Conservation (phyloP, 2,329 filamentous ascomycete genomes). For the Diplocarpon rosae region DNA sequence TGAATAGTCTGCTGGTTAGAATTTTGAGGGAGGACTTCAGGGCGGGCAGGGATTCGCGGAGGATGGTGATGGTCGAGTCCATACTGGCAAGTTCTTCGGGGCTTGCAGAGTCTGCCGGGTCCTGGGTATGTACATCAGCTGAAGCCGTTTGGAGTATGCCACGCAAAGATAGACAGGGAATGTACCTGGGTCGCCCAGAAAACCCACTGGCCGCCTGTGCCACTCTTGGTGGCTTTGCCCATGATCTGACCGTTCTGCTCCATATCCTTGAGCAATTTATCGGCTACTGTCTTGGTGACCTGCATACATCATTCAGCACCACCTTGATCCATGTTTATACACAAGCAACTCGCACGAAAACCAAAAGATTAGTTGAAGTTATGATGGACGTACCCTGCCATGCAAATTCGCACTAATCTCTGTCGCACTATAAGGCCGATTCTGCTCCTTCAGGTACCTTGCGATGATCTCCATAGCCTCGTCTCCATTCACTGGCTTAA, state of each 20-base stretch:
- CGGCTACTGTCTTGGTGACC: constrained; percentile 37
- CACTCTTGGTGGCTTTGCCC: constrained; percentile 31
- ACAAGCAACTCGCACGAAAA: too few species aligned
- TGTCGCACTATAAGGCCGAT: constrained; percentile 33
- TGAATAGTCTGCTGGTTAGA: constrained; percentile 33
- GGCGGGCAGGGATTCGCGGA: constrained; percentile 33
- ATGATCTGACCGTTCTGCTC: constrained; percentile 48
- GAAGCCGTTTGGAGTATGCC: not conserved
- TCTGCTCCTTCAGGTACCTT: constrained; percentile 29
- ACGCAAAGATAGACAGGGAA: not conserved
- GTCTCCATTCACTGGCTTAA: constrained; percentile 21
- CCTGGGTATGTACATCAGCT: constrained; percentile 26
- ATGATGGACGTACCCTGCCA: constrained; percentile 35
- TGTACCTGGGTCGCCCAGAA: constrained; percentile 26
- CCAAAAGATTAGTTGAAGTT: too few species aligned
- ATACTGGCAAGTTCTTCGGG: constrained; percentile 38
- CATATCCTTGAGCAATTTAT: constrained; percentile 52
- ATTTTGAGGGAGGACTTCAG: constrained; percentile 40
- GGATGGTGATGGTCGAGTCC: constrained; percentile 35
- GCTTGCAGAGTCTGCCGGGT: constrained; percentile 36
- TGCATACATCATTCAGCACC: constrained; percentile 8
- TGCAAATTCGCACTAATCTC: constrained; percentile 51
- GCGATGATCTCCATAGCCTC: constrained; percentile 28
- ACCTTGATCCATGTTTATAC: too few species aligned
- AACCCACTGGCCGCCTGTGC: constrained; percentile 26